Percentiles rank a stretch among this genome's conserved stretches.
These are phyloP conservation scores for Caulochytrium protostelioides DNA, from an alignment of 371 early-diverging fungal genomes.

Conservation along the genomic window DNA sequence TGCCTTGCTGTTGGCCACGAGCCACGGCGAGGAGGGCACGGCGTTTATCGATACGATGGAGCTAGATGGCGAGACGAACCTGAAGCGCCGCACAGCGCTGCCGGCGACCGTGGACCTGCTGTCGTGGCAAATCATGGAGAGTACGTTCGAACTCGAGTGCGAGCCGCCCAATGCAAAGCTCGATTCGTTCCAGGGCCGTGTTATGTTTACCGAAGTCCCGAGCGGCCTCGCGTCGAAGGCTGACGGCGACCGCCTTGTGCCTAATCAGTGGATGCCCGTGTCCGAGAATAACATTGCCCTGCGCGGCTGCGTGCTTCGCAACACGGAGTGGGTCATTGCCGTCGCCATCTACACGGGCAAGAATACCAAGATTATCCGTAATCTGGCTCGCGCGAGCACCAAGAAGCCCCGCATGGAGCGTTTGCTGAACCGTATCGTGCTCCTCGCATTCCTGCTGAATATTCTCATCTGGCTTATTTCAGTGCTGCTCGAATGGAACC, in stretches of 20 bases:
- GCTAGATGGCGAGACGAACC: conserved; percentile 48
- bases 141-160: conserved; percentile 13
- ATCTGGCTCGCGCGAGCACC: conserved; percentile 12
- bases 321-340: conserved; percentile 20
- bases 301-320: conserved; percentile 29
- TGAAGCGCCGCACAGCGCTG: conserved; percentile 25
- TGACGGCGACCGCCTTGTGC: not conserved
- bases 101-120: conserved; percentile 2
- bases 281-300: conserved; percentile 24
- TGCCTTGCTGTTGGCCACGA: conserved; percentile 24
- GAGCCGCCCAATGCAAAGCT: conserved; percentile 27
- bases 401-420: conserved; percentile 31
- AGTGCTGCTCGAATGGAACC: not conserved
- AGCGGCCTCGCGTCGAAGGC: not conserved
- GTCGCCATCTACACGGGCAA: conserved; percentile 25
- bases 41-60: conserved; percentile 45
- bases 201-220: too few species aligned
- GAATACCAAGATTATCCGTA: conserved; percentile 29
- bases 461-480: conserved; percentile 1
- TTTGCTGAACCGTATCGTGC: conserved; percentile 28
- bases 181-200: conserved; percentile 19
- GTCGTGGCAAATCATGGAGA: not conserved
- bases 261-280: conserved; percentile 6
- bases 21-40: conserved; percentile 21
- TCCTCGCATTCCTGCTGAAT: conserved; percentile 20